These are phyloP conservation scores for Acorus calamus DNA, from an alignment of 106 monocot species.

Conservation along the genomic window DNA sequence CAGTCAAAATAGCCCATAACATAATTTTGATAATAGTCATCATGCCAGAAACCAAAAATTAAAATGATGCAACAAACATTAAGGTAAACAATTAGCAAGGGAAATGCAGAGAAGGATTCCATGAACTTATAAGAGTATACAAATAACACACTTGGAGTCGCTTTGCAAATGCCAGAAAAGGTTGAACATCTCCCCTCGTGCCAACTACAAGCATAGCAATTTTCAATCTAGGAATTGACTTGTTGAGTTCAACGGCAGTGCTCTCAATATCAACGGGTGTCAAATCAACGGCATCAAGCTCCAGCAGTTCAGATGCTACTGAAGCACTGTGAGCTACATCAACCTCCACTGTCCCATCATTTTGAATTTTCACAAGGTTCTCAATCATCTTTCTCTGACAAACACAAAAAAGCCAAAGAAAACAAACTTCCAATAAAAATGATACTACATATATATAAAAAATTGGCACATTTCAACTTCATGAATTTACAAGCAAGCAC, in stretches of 20 bases:
- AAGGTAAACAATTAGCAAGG: too few relatives aligned
- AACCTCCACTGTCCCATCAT: conserved; percentile 79
- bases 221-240: conserved; percentile 62
- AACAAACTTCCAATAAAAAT: not conserved
- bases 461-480: not conserved
- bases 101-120: too few relatives aligned
- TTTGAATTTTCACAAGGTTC: conserved; percentile 66
- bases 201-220: conserved; percentile 97
- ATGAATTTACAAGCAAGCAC: conserved; percentile 15
- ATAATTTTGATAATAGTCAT: too few relatives aligned
- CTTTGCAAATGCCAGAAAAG: conserved; percentile 87
- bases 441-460: not conserved
- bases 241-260: conserved; percentile 21
- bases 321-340: conserved; percentile 32
- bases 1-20: too few relatives aligned
- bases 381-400: conserved; percentile 65
- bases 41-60: too few relatives aligned
- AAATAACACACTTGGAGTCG: conserved; percentile 66
- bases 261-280: conserved; percentile 11
- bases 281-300: conserved; percentile 62
- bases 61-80: too few relatives aligned
- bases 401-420: not conserved
- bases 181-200: conserved; percentile 96
- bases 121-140: too few relatives aligned
- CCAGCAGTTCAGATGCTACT: conserved; percentile 80